phyloP scores from a whole-genome alignment of 495 filamentous ascomycete genomes.

The Penicillium tannophilum region DNA sequence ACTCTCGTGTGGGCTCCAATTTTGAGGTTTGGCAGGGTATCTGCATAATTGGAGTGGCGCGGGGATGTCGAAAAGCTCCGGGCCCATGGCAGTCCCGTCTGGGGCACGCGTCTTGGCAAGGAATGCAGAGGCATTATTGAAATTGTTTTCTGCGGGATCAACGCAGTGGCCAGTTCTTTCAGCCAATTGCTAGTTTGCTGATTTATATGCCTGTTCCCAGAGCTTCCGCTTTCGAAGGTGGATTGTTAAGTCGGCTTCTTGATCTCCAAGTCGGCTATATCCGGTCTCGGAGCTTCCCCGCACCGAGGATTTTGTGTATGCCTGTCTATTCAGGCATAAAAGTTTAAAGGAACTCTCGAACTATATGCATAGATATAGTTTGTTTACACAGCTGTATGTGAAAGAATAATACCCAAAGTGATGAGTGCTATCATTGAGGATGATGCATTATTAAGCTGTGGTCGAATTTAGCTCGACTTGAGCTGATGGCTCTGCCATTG shows the following conservation, averaged over 20 bases:
- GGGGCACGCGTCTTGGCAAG: constrained; percentile 24
- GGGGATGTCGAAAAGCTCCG: constrained; percentile 46
- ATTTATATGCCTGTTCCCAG: background rate
- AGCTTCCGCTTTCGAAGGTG: background rate
- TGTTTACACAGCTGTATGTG: background rate
- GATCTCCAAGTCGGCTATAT: constrained; percentile 12
- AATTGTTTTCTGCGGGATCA: background rate
- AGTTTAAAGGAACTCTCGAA: background rate
- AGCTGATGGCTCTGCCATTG: background rate
- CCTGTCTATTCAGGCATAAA: background rate
- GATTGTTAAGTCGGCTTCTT: constrained; percentile 1
- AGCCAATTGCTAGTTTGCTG: background rate
- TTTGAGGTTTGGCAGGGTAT: constrained; percentile 75
- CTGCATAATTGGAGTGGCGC: constrained; percentile 46
- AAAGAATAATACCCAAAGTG: background rate
- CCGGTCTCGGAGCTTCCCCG: constrained; percentile 13
- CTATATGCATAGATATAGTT: background rate
- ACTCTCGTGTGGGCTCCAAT: constrained; percentile 79
- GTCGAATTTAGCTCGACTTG: background rate
- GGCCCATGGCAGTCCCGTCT: constrained; percentile 6
- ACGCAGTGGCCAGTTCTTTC: background rate
- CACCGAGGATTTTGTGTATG: background rate
- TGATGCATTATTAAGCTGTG: background rate
- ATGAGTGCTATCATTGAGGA: background rate
- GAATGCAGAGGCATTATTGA: constrained; percentile 20